Conservation (phyloP, 305 asterid genomes). For the Fraxinus floribunda region DNA sequence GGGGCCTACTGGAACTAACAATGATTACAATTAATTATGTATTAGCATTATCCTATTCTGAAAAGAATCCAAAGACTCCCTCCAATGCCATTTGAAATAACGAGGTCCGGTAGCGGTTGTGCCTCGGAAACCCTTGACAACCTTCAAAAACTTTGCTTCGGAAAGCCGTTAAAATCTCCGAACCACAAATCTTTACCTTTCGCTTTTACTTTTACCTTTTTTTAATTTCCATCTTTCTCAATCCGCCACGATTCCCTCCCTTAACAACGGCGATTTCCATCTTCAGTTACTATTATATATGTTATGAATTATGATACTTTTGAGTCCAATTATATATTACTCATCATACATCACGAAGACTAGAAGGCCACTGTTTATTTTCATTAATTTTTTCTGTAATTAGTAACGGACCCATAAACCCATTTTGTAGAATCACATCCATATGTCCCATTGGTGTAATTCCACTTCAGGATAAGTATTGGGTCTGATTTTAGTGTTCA, state of each 20-base stretch:
- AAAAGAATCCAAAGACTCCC: neutral
- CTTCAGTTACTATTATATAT: neutral
- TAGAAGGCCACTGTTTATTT: neutral
- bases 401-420: neutral
- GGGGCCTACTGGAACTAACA: neutral
- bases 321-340: neutral
- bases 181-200: constrained; percentile 26
- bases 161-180: constrained; percentile 57
- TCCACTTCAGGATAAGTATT: neutral
- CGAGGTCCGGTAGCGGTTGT: constrained; percentile 18
- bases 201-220: constrained; percentile 23
- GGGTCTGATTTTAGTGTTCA: constrained; percentile 9
- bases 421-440: constrained; percentile 1
- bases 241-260: constrained; percentile 24
- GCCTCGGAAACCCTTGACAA: constrained; percentile 17
- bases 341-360: neutral
- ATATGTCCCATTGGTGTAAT: constrained; percentile 8
- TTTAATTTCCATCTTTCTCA: constrained; percentile 17
- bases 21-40: neutral
- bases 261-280: neutral
- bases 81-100: constrained; percentile 28
- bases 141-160: constrained; percentile 36
- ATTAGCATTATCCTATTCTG: neutral
- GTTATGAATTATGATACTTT: neutral
- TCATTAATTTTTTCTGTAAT: neutral